Evolutionary conservation across 164 flowering plant species (phyloP), one percentile per base, ranked within the genome.

Genomic region (Hamamelis virginiana): DNA sequence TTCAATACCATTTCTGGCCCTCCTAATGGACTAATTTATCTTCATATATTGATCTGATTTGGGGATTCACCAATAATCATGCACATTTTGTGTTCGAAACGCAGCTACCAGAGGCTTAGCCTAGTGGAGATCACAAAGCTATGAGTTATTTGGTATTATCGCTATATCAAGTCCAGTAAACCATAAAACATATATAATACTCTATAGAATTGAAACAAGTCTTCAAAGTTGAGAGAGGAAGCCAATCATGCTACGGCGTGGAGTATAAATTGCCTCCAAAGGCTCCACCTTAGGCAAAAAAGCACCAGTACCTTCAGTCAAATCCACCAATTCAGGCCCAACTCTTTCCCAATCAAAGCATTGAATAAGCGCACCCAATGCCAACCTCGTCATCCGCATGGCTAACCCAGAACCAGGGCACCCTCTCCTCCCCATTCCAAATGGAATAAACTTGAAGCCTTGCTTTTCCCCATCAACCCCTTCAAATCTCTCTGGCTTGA

Each of bases 401-500:
- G 74, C 73, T 69, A 77, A 33, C 1, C 66, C 53, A 38, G 58
- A n/a, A 9, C 77, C 77, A 0, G 77, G 77, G 18, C 80, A 74
- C 5, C 47, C 43, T 46, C 80, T 59, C 61, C 80, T 68, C 11
- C 77, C 77, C 0, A 25, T 9, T n/a, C 81, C 77, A 60, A 71
- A 74, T 22, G 81, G 68, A 18, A 64, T 46, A 3, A 60, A 59
- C 62, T 68, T 59, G n/a, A 62, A 78, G 44, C 77, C 77, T 48
- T 59, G 78, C 23, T 47, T 1, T 16, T 75, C 70, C 4, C 67
- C 60, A 28, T 19, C 59, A n/a, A n/a, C n/a, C 15, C 62, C 78
- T 33, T 71, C 65, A 50, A 88, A 89, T 64, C 93, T 81, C 76
- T 84, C 93, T 0, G 90, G 93, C 57, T 27, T 69, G 71, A 89